Conservation (phyloP, 1,284 basidiomycete species). For the Caloboletus inedulis region DNA sequence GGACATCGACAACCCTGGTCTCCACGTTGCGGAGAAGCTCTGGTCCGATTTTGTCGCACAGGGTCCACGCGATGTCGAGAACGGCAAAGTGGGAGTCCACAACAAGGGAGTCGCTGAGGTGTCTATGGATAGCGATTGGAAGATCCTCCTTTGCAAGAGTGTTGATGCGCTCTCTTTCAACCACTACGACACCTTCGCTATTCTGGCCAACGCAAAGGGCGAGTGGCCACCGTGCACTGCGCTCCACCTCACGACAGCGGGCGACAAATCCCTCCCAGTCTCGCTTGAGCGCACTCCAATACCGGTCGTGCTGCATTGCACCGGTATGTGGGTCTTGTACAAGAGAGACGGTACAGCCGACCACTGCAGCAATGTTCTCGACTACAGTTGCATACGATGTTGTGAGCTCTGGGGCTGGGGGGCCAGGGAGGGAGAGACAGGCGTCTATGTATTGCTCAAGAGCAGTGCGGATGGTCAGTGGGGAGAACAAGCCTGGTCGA, state of each 20-base stretch:
- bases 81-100: slow-evolving; percentile 52
- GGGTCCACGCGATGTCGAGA: slow-evolving; percentile 56
- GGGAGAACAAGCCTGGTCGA: slow-evolving; percentile 84
- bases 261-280: slow-evolving; percentile 95
- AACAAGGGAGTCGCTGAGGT: slow-evolving; percentile 40
- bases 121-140: slow-evolving; percentile 55
- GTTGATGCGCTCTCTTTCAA: slow-evolving; percentile 77
- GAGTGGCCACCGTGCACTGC: slow-evolving; percentile 81
- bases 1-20: slow-evolving; percentile 53
- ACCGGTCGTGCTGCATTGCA: slow-evolving; percentile 71
- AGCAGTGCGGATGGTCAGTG: slow-evolving; percentile 73
- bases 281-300: slow-evolving; percentile 79
- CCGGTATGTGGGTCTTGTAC: slow-evolving; percentile 76
- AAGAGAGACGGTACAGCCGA: slow-evolving; percentile 79
- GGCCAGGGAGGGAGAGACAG: slow-evolving; percentile 63
- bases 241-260: slow-evolving; percentile 82
- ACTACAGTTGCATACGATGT: slow-evolving; percentile 64
- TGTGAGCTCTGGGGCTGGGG: slow-evolving; percentile 49
- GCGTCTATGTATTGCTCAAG: slow-evolving; percentile 78
- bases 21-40: slow-evolving; percentile 57
- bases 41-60: slow-evolving; percentile 56
- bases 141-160: slow-evolving; percentile 64
- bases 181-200: slow-evolving; percentile 53
- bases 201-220: slow-evolving; percentile 54
- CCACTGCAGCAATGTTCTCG: slow-evolving; percentile 78